These are phyloP conservation scores for Lithohypha guttulata DNA, from an alignment of 2,329 filamentous ascomycete genomes.

Conservation along the genomic window DNA sequence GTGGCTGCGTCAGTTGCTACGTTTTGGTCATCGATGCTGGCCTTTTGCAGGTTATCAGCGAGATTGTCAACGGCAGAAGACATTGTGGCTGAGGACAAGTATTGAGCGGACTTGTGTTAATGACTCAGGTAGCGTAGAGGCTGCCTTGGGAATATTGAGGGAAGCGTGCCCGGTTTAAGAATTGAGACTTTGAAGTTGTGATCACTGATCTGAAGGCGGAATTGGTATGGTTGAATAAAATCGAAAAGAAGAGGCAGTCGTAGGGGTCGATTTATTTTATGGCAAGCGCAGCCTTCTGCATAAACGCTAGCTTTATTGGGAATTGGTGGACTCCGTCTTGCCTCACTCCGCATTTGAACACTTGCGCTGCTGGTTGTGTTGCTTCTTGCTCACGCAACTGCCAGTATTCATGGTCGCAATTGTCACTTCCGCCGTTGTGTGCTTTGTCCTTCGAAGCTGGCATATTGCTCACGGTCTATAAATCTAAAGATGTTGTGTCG, in stretches of 20 bases:
- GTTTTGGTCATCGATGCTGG: constrained; percentile 53
- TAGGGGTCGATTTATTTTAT: no score
- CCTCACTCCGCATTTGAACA: no score
- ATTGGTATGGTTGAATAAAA: constrained; percentile 16
- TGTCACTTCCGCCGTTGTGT: no score
- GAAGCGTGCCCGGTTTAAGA: constrained; percentile 70
- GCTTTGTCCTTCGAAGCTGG: no score
- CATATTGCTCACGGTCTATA: no score
- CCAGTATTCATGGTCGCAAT: no score
- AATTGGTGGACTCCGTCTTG: no score
- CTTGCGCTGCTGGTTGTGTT: no score
- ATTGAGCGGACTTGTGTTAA: constrained; percentile 29
- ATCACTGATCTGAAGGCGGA: constrained; percentile 21
- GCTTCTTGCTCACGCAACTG: no score
- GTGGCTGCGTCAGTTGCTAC: constrained; percentile 78
- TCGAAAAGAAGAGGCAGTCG: constrained; percentile 11
- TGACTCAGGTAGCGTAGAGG: constrained; percentile 55
- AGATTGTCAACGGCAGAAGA: constrained; percentile 68
- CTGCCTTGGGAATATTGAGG: constrained; percentile 46
- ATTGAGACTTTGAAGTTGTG: constrained; percentile 18
- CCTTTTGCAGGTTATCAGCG: constrained; percentile 55
- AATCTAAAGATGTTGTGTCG: no score
- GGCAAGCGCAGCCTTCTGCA: no score
- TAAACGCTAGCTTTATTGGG: no score
- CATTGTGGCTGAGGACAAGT: constrained; percentile 52